A percentile compares a stretch with the other conserved stretches of the same genome.
Evolutionary conservation across 805 yeast species (phyloP).

Genomic region (Scheffersomyces stipitis): DNA sequence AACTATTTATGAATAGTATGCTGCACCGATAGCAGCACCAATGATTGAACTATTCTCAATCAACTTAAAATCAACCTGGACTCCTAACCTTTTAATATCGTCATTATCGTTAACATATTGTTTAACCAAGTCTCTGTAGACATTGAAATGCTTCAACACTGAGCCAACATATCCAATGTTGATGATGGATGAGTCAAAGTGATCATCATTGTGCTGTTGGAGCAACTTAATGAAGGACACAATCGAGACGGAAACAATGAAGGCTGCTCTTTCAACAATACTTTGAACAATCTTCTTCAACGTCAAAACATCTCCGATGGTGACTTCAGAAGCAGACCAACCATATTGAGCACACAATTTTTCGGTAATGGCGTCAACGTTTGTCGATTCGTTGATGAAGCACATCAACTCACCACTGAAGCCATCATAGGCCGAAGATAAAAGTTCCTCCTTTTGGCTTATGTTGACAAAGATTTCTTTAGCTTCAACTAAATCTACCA

Average conservation of each 20-base stretch:
- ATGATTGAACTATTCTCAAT: constrained; percentile 48
- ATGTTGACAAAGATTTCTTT: constrained; percentile 26
- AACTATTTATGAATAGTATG: constrained; percentile 14
- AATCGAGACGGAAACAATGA: constrained; percentile 41
- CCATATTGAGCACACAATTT: constrained; percentile 20
- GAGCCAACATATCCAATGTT: constrained; percentile 53
- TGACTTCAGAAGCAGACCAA: constrained; percentile 19
- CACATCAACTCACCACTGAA: constrained; percentile 45
- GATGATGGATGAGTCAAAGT: constrained; percentile 15
- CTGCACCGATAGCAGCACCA: constrained; percentile 58
- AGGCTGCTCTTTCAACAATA: constrained; percentile 47
- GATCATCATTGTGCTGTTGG: constrained; percentile 18
- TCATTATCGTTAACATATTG: constrained; percentile 22
- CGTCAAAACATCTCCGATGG: constrained; percentile 22
- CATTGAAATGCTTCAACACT: constrained; percentile 43
- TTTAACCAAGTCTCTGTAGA: constrained; percentile 33
- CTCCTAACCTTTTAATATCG: constrained; percentile 22
- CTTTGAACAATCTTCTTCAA: constrained; percentile 32
- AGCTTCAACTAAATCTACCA: constrained; percentile 32
- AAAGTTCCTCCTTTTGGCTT: constrained; percentile 10
- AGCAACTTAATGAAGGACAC: constrained; percentile 35
- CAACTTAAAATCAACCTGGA: constrained; percentile 35
- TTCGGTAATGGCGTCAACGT: constrained; percentile 14
- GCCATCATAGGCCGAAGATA: constrained; percentile 24
- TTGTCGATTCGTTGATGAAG: constrained; percentile 30